Base-by-base conservation (phyloP, 1,139 yeast genomes). In the Taphrina pruni region DNA sequence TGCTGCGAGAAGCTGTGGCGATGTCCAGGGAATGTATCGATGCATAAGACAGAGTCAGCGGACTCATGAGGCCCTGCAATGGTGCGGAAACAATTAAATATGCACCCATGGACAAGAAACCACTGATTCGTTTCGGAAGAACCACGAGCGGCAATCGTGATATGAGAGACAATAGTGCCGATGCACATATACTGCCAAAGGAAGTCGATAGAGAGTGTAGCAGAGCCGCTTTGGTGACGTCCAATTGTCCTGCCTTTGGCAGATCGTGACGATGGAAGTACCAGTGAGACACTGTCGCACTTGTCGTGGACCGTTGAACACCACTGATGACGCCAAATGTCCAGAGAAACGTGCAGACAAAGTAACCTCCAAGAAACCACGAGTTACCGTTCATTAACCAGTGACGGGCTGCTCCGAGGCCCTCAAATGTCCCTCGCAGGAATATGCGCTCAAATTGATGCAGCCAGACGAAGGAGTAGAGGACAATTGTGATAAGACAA, bases 291-390 rank as follows among this genome's bases (percentile, higher is more conserved):
- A 51, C 32, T 11, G 39, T 43, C 21, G 56, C 55, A 52, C 55
- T 48, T 43, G 56, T 61, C 21, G 55, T 65, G 3, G 52, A 64
- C 69, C 81, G 75, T 70, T 80, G 80, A 51, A 81, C 72, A 5
- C 81, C 81, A 58, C 79, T 75, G 12, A 81, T 71, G 21, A 81
- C 78, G 0, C 80, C 80, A 79, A 81, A 80, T 0, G 83, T 79
- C 83, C 83, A 81, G 46, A 81, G 71, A 71, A 78, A 81, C 78
- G 80, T 76, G 39, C 81, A 72, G 2, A 78, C 73, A 73, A 79
- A 80, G 71, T 78, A 77, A 6, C 76, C 76, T 0, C 79, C 82
- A 0, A 80, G 74, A 4, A 75, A 66, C 76, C 80, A 79, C 2
- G 79, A 75, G 50, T 75, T 74, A 38, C 77, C 73, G 57, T 76